Percentiles rank a stretch among this genome's conserved stretches.
These are phyloP conservation scores for Diplodia seriata DNA, from an alignment of 2,329 filamentous ascomycete species.

Conservation along the genomic window DNA sequence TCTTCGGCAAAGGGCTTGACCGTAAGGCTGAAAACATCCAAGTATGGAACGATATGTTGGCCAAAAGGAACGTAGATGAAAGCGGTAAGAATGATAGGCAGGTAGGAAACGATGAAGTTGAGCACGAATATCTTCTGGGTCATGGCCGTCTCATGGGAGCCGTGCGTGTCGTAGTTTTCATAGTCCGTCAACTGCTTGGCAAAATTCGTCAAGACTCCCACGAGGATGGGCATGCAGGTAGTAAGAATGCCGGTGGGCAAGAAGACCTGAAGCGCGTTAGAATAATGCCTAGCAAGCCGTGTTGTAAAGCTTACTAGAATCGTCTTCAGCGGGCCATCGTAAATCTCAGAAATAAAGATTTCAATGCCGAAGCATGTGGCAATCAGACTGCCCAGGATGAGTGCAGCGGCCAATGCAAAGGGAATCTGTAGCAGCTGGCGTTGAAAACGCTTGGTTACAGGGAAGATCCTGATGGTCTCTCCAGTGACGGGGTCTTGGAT, in stretches of 20 bases:
- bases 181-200: constrained; percentile 79
- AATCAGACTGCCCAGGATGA: constrained; percentile 81
- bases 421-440: constrained; percentile 83
- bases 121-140: constrained; percentile 94
- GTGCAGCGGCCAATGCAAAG: constrained; percentile 76
- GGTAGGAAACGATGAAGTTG: constrained; percentile 95
- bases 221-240: constrained; percentile 78
- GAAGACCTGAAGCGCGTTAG: constrained; percentile 67
- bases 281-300: background rate
- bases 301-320: constrained; percentile 68
- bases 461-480: constrained; percentile 77
- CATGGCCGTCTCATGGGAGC: constrained; percentile 81
- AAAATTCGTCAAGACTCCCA: constrained; percentile 74
- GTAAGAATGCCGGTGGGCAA: constrained; percentile 89
- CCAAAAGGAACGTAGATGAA: constrained; percentile 96
- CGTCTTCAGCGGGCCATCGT: constrained; percentile 84
- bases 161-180: constrained; percentile 92
- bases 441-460: constrained; percentile 74
- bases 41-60: constrained; percentile 79
- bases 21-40: constrained; percentile 79
- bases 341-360: constrained; percentile 94
- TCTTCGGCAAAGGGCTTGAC: constrained; percentile 78
- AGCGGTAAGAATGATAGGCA: constrained; percentile 88
- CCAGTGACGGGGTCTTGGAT: constrained; percentile 81
- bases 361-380: constrained; percentile 89